Conservation (phyloP, 2,329 filamentous ascomycete species). For the Penicillium sp. region DNA sequence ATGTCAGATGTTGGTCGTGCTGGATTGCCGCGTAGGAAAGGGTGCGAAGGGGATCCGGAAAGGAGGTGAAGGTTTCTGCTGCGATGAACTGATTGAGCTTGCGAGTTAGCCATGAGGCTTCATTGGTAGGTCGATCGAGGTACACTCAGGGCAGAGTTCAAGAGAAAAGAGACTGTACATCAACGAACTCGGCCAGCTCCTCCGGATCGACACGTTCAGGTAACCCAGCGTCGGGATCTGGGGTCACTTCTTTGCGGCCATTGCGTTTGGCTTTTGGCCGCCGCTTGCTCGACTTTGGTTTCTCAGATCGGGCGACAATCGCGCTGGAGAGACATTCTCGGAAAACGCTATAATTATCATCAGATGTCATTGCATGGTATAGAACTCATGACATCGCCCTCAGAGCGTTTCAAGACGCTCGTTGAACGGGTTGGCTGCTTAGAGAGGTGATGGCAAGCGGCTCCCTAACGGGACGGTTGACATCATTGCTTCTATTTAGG, state of each 20-base stretch:
- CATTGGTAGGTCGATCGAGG: too few relatives aligned
- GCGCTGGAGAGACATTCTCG: slow-evolving; percentile 72
- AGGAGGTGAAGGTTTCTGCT: slow-evolving; percentile 64
- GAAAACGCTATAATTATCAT: slow-evolving; percentile 66
- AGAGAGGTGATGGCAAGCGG: neutral
- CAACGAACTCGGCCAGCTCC: slow-evolving; percentile 76
- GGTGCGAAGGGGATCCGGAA: slow-evolving; percentile 63
- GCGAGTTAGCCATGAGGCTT: slow-evolving; percentile 5
- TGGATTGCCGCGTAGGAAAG: slow-evolving; percentile 63
- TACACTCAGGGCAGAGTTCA: neutral
- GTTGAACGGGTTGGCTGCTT: neutral
- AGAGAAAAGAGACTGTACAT: slow-evolving; percentile 47
- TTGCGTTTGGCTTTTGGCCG: slow-evolving; percentile 22
- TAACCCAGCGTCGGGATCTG: slow-evolving; percentile 5
- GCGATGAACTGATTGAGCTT: slow-evolving; percentile 62
- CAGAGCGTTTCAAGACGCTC: neutral
- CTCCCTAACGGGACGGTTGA: slow-evolving; percentile 16
- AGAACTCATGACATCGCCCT: neutral
- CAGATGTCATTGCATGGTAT: slow-evolving; percentile 24
- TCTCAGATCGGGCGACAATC: slow-evolving; percentile 63
- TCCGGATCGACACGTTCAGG: slow-evolving; percentile 53
- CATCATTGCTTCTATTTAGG: slow-evolving; percentile 11
- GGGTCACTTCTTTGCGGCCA: slow-evolving; percentile 13
- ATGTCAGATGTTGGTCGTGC: slow-evolving; percentile 52
- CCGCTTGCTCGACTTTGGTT: slow-evolving; percentile 41